Conservation (phyloP, 2,329 filamentous ascomycete species). For the Epichloe coenophiala region DNA sequence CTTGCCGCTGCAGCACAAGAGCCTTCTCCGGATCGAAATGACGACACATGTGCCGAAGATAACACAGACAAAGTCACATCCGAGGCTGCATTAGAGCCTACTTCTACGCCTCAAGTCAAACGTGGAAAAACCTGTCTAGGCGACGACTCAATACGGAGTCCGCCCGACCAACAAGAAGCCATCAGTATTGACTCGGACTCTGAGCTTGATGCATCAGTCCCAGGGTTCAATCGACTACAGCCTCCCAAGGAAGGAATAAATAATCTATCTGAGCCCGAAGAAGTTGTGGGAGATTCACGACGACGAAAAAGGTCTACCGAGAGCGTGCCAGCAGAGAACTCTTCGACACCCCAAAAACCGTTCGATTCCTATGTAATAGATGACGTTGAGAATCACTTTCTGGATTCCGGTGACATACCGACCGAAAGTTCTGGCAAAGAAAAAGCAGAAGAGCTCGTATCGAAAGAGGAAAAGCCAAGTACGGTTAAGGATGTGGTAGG, state of each 20-base stretch:
- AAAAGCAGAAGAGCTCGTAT: neutral
- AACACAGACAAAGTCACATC: neutral
- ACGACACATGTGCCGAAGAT: neutral
- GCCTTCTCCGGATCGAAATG: neutral
- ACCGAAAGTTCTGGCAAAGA: neutral
- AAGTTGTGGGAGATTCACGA: neutral
- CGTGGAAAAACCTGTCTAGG: neutral
- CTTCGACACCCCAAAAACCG: neutral
- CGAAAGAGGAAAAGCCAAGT: neutral
- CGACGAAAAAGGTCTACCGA: neutral
- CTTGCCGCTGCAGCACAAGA: neutral
- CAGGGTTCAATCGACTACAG: neutral
- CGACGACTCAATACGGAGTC: neutral
- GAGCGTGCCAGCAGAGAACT: neutral
- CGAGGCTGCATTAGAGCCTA: neutral
- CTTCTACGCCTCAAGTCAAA: neutral
- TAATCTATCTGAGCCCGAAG: neutral
- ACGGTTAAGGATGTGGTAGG: neutral
- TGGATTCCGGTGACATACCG: neutral
- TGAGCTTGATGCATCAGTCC: neutral
- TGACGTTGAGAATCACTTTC: neutral
- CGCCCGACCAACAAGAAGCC: neutral
- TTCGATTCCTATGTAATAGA: neutral
- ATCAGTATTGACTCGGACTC: neutral
- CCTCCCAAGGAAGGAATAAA: neutral